Conservation (phyloP, 208 protist species). For the Vickermania ingenoplastis region DNA sequence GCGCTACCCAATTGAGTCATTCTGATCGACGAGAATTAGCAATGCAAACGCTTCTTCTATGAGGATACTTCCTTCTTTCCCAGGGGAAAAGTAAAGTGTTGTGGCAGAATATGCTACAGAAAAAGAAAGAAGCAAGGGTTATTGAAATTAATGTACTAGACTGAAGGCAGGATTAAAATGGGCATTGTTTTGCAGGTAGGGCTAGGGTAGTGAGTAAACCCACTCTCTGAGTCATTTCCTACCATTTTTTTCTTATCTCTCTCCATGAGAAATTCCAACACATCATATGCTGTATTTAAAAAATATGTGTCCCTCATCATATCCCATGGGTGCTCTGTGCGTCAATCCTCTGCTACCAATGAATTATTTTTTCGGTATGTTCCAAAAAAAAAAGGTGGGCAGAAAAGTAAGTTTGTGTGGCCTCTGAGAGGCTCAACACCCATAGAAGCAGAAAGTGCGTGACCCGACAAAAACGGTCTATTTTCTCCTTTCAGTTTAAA, state of each 20-base stretch:
- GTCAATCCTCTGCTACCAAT: too few relatives aligned
- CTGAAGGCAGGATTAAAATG: too few relatives aligned
- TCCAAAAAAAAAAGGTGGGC: slow-evolving; percentile 1
- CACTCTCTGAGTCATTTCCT: background rate
- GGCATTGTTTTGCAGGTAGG: background rate
- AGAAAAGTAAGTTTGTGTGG: background rate
- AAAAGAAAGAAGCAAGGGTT: background rate
- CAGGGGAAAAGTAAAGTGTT: background rate
- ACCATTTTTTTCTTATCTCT: too few relatives aligned
- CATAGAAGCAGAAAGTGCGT: background rate
- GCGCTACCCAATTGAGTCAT: slow-evolving; percentile 77
- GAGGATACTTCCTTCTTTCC: too few relatives aligned
- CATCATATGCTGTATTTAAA: too few relatives aligned
- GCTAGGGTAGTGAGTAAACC: background rate
- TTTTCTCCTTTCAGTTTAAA: too few relatives aligned
- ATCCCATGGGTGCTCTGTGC: too few relatives aligned
- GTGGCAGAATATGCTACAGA: background rate
- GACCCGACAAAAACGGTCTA: background rate
- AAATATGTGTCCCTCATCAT: too few relatives aligned
- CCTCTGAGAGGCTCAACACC: background rate
- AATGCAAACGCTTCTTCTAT: background rate
- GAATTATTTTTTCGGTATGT: background rate
- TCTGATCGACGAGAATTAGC: too few relatives aligned
- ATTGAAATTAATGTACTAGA: background rate
- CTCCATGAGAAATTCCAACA: too few relatives aligned